Conservation (phyloP, 371 early-diverging fungal species). For the Rhizomucor pusillus region DNA sequence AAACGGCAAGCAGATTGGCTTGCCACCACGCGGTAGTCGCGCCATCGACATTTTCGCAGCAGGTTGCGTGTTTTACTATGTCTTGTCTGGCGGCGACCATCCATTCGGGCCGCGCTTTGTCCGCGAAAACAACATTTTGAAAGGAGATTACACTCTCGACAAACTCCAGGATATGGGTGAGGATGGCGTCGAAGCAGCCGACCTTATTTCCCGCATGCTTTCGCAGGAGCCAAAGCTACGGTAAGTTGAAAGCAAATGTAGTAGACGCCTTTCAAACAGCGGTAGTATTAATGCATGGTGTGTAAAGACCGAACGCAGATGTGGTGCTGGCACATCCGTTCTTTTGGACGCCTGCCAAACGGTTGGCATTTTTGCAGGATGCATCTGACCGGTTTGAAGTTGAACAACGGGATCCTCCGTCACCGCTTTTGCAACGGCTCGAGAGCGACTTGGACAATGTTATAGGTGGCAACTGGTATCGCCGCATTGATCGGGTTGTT, state of each 20-base stretch:
- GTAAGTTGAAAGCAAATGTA: constrained; percentile 29
- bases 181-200: constrained; percentile 82
- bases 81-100: constrained; percentile 86
- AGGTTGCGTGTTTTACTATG: constrained; percentile 94
- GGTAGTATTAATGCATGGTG: no score
- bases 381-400: constrained; percentile 92
- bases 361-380: constrained; percentile 89
- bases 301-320: constrained; percentile 66
- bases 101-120: constrained; percentile 92
- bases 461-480: constrained; percentile 80
- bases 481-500: constrained; percentile 74
- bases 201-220: constrained; percentile 90
- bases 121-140: constrained; percentile 85
- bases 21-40: constrained; percentile 70
- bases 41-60: constrained; percentile 95
- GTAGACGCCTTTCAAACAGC: no score
- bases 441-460: constrained; percentile 64
- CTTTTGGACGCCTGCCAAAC: constrained; percentile 87
- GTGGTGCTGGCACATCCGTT: constrained; percentile 86
- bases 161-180: constrained; percentile 68
- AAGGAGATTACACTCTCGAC: constrained; percentile 66
- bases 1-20: neutral
- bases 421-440: constrained; percentile 58
- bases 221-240: constrained; percentile 70
- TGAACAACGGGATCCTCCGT: constrained; percentile 77